These are phyloP conservation scores for Amanita polypyramis DNA, from an alignment of 768 basidiomycete genomes.

Conservation along the genomic window DNA sequence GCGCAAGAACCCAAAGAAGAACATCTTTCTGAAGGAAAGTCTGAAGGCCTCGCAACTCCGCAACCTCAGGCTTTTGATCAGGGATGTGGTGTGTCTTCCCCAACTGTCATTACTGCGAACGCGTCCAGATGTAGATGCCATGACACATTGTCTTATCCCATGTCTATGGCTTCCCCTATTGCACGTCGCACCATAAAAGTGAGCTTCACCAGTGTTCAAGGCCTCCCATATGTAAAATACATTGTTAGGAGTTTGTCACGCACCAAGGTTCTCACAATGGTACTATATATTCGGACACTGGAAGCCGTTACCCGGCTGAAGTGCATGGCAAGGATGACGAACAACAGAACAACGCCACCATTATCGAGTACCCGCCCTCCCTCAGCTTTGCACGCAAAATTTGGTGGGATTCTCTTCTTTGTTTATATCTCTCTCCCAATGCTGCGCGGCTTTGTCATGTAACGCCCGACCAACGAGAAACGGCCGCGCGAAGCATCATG, in stretches of 20 bases:
- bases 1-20: background rate
- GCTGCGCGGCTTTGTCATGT: conserved; percentile 22
- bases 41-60: background rate
- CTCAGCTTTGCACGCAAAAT: conserved; percentile 58
- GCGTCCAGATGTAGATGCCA: background rate
- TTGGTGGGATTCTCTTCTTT: conserved; percentile 70
- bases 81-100: too few relatives aligned
- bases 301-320: conserved; percentile 18
- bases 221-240: background rate
- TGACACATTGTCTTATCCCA: background rate
- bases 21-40: background rate
- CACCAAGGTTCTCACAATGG: conserved; percentile 5
- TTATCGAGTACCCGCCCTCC: conserved; percentile 47
- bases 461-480: conserved; percentile 33
- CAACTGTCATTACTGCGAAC: too few relatives aligned
- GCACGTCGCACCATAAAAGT: background rate
- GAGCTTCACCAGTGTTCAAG: background rate
- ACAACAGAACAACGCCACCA: conserved; percentile 11
- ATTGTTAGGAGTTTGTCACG: background rate
- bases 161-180: background rate
- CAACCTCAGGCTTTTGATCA: background rate
- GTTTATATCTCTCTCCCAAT: conserved; percentile 35
- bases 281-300: conserved; percentile 10
- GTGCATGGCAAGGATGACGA: conserved; percentile 20
- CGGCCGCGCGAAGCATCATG: conserved; percentile 33